Percentiles rank a stretch among this genome's conserved stretches.
phyloP scores from a whole-genome alignment of 805 yeast genomes.

The Ogataea trehaloabstinens region DNA sequence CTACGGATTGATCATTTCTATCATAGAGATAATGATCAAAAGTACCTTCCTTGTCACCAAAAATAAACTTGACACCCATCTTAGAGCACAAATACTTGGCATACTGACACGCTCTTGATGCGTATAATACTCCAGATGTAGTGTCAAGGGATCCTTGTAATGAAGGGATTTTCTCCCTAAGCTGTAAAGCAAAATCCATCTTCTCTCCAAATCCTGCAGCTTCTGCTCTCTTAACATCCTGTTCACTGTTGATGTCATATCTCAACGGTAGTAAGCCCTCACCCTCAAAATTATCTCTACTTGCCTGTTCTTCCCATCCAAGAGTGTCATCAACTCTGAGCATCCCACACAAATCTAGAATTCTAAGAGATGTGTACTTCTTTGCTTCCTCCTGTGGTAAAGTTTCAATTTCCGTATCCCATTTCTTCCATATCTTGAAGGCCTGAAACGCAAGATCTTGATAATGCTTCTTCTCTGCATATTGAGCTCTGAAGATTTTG shows the following conservation, averaged over 20 bases:
- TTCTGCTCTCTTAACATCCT: conserved; percentile 30
- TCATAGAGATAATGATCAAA: neutral
- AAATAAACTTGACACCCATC: conserved; percentile 1
- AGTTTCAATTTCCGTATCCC: conserved; percentile 24
- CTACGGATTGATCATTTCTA: neutral
- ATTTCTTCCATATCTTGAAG: conserved; percentile 22
- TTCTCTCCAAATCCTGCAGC: conserved; percentile 25
- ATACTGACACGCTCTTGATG: neutral
- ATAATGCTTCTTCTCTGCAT: conserved; percentile 34
- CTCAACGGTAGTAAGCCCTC: conserved; percentile 27
- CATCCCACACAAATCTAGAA: conserved; percentile 30
- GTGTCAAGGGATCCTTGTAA: conserved; percentile 12
- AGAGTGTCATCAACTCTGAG: conserved; percentile 23
- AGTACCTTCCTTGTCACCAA: neutral
- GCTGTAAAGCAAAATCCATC: conserved; percentile 15
- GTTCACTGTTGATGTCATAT: conserved; percentile 25
- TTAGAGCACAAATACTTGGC: neutral
- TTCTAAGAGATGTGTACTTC: conserved; percentile 20
- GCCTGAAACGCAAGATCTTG: conserved; percentile 24
- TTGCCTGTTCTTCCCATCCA: conserved; percentile 20
- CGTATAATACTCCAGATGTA: neutral
- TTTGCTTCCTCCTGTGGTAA: conserved; percentile 15
- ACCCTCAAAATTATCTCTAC: conserved; percentile 18
- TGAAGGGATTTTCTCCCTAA: conserved; percentile 6
- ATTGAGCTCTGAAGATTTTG: conserved; percentile 35